Percentiles rank a stretch among this genome's conserved stretches.
phyloP scores from a whole-genome alignment of 768 basidiomycete species.

The Melanogaster broomeanus region DNA sequence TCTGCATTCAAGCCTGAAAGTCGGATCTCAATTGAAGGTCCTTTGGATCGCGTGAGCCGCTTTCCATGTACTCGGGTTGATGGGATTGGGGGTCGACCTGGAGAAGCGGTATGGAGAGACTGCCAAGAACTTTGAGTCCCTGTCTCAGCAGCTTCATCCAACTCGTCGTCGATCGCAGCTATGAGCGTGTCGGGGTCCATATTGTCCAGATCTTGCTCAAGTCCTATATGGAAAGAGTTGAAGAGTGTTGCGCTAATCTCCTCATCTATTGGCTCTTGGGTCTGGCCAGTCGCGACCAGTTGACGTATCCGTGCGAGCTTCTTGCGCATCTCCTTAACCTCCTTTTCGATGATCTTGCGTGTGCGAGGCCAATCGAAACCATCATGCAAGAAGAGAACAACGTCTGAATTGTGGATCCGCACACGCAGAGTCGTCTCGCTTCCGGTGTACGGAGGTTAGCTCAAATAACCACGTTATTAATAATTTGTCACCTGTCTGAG shows the following conservation, averaged over 20 bases:
- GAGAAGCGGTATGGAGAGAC: slow-evolving; percentile 61
- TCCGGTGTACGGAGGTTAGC: slow-evolving; percentile 30
- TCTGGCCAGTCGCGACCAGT: slow-evolving; percentile 87
- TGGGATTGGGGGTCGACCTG: slow-evolving; percentile 37
- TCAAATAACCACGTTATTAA: not conserved
- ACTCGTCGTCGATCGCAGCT: slow-evolving; percentile 91
- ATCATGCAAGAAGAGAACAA: slow-evolving; percentile 78
- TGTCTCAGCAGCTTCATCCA: slow-evolving; percentile 75
- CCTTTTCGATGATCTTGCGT: slow-evolving; percentile 82
- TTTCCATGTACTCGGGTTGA: slow-evolving; percentile 51
- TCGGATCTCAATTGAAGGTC: slow-evolving; percentile 82
- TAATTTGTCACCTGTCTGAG: slow-evolving; percentile 44
- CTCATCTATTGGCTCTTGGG: slow-evolving; percentile 74
- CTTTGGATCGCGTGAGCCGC: slow-evolving; percentile 69
- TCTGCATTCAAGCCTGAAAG: slow-evolving; percentile 66
- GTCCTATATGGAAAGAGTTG: slow-evolving; percentile 92
- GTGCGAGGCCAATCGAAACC: slow-evolving; percentile 95
- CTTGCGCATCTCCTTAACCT: slow-evolving; percentile 84
- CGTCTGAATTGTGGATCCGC: slow-evolving; percentile 59
- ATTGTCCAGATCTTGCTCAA: slow-evolving; percentile 75
- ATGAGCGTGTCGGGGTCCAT: slow-evolving; percentile 77
- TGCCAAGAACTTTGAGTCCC: slow-evolving; percentile 90
- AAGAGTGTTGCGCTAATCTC: slow-evolving; percentile 77
- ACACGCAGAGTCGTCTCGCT: slow-evolving; percentile 53
- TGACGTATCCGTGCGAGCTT: slow-evolving; percentile 88